Evolutionary conservation across 2,329 filamentous ascomycete species (phyloP).

Genomic region (Fusarium sp.): DNA sequence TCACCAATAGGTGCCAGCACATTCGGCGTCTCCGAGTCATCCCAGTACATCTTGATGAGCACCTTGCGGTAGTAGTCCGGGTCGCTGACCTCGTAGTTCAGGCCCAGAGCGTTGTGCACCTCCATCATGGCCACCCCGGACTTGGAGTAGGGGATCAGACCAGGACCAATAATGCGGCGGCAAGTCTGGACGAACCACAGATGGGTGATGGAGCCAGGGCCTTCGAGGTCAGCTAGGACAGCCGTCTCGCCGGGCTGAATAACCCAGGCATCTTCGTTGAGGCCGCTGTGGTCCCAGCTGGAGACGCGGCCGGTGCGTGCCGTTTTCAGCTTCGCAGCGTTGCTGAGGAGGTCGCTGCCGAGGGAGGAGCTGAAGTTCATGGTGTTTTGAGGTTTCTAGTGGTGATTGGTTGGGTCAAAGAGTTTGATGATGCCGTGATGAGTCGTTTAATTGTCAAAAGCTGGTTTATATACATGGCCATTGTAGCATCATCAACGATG

Average conservation of each 20-base stretch:
- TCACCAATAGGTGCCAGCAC: conserved; percentile 48
- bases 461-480: background rate
- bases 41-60: conserved; percentile 52
- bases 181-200: conserved; percentile 51
- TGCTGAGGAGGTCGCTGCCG: conserved; percentile 27
- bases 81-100: conserved; percentile 49
- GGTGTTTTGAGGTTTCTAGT: background rate
- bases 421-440: background rate
- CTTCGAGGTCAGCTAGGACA: conserved; percentile 47
- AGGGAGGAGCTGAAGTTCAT: conserved; percentile 4
- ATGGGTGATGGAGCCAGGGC: conserved; percentile 49
- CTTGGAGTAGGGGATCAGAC: conserved; percentile 49
- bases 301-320: conserved; percentile 46
- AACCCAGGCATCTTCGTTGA: conserved; percentile 49
- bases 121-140: conserved; percentile 52
- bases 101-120: conserved; percentile 47
- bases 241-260: conserved; percentile 47
- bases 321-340: conserved; percentile 33
- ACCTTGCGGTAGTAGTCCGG: conserved; percentile 52
- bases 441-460: background rate
- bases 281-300: conserved; percentile 47
- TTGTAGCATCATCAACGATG: background rate
- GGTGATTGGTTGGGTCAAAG: background rate
- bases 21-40: conserved; percentile 47
- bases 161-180: conserved; percentile 48